A percentile compares a stretch with the other conserved stretches of the same genome.
Conservation (phyloP, 2,329 filamentous ascomycete species). For the Pseudocercospora cruenta region DNA sequence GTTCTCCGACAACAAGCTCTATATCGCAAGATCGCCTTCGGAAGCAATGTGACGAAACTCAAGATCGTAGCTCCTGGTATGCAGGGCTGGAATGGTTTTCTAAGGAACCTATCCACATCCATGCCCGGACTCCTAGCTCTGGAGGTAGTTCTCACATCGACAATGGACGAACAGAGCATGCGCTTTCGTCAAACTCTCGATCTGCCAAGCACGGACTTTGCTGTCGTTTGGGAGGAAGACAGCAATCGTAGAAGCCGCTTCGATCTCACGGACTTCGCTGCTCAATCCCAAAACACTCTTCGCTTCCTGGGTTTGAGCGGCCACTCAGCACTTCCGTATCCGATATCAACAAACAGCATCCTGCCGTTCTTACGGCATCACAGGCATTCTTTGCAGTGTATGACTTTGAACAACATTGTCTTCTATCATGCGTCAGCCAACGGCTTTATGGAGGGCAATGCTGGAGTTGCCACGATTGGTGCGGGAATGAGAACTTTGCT, state of each 20-base stretch:
- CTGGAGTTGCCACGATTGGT: background rate
- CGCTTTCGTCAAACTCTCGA: background rate
- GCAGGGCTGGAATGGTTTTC: conserved; percentile 3
- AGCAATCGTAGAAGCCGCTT: background rate
- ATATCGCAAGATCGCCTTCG: background rate
- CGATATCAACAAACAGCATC: background rate
- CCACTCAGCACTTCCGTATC: background rate
- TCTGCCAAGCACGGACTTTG: background rate
- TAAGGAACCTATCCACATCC: background rate
- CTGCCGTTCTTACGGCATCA: background rate
- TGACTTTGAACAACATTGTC: background rate
- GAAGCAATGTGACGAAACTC: background rate
- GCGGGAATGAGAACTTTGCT: background rate
- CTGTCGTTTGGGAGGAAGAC: background rate
- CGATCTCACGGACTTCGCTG: background rate
- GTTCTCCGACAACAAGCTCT: conserved; percentile 1
- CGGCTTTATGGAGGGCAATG: background rate
- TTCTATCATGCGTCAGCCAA: background rate
- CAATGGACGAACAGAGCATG: conserved; percentile 5
- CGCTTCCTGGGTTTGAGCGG: background rate
- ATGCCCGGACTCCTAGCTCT: background rate
- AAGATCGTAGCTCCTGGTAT: background rate
- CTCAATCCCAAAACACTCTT: background rate
- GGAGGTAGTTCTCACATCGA: background rate
- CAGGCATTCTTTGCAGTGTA: background rate